phyloP scores from a whole-genome alignment of 2,329 filamentous ascomycete species.

The Aspergillus texensis region DNA sequence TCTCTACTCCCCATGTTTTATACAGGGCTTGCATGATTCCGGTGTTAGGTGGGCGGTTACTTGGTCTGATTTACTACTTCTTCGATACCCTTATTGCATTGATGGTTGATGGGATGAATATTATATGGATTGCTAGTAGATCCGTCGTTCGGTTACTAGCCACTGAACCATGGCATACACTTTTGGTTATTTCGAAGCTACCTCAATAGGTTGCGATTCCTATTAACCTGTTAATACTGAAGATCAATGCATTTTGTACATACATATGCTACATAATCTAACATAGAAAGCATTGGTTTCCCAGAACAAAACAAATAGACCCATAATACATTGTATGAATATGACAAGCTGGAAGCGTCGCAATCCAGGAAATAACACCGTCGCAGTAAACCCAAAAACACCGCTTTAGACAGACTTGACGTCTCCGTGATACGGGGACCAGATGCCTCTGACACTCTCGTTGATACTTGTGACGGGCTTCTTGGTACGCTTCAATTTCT shows the following conservation, averaged over 20 bases:
- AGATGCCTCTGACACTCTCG: constrained; percentile 67
- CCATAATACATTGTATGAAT: constrained; percentile 33
- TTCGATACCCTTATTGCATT: constrained; percentile 25
- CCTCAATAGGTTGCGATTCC: neutral
- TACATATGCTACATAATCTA: constrained; percentile 30
- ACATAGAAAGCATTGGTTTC: constrained; percentile 17
- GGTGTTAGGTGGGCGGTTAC: constrained; percentile 7
- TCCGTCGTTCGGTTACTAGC: neutral
- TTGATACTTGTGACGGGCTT: constrained; percentile 64
- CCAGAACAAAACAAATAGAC: constrained; percentile 19
- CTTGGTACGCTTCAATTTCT: constrained; percentile 55
- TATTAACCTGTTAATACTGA: neutral
- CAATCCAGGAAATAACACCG: constrained; percentile 23
- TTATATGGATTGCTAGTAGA: constrained; percentile 1
- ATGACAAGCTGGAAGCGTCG: constrained; percentile 19
- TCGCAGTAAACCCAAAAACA: constrained; percentile 16
- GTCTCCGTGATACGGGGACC: constrained; percentile 64
- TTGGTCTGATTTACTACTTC: constrained; percentile 8
- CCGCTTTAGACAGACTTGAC: constrained; percentile 51
- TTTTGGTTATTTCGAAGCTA: neutral
- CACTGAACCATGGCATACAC: neutral
- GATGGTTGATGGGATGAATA: constrained; percentile 6
- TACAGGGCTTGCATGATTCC: constrained; percentile 6
- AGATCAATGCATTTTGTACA: constrained; percentile 23
- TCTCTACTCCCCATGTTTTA: constrained; percentile 8